Conservation (phyloP, 306 rosid species). For the Trichosanthes truncata region DNA sequence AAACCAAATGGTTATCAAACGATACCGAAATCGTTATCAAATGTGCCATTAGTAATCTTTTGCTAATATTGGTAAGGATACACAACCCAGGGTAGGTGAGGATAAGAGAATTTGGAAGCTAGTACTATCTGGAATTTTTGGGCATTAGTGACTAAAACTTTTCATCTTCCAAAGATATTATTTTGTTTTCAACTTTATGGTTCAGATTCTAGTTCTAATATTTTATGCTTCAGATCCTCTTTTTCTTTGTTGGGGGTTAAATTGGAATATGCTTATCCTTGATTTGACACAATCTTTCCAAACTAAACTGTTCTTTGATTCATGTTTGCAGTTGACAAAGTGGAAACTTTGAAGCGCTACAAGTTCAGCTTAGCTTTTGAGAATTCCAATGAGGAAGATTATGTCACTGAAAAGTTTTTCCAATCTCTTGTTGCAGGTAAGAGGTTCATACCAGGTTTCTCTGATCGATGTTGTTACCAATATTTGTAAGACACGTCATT, state of each 20-base stretch:
- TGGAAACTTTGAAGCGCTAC: constrained; percentile 71
- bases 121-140: too few species aligned
- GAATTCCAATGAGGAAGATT: constrained; percentile 97
- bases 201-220: background rate
- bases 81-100: background rate
- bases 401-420: constrained; percentile 91
- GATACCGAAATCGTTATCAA: too few species aligned
- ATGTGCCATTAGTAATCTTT: background rate
- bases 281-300: background rate
- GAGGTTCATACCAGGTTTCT: constrained; percentile 9
- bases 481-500: background rate
- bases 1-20: too few species aligned
- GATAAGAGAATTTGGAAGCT: background rate
- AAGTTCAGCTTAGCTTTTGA: constrained; percentile 98
- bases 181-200: background rate
- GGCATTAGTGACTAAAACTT: background rate
- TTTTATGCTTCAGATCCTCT: background rate
- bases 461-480: background rate
- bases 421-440: constrained; percentile 98
- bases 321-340: constrained; percentile 64
- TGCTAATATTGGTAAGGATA: background rate
- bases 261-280: background rate
- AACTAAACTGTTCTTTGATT: background rate
- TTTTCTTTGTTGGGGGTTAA: background rate
- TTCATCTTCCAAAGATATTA: background rate